These are phyloP conservation scores for Xylaria multiplex DNA, from an alignment of 2,329 filamentous ascomycete genomes.

Conservation along the genomic window DNA sequence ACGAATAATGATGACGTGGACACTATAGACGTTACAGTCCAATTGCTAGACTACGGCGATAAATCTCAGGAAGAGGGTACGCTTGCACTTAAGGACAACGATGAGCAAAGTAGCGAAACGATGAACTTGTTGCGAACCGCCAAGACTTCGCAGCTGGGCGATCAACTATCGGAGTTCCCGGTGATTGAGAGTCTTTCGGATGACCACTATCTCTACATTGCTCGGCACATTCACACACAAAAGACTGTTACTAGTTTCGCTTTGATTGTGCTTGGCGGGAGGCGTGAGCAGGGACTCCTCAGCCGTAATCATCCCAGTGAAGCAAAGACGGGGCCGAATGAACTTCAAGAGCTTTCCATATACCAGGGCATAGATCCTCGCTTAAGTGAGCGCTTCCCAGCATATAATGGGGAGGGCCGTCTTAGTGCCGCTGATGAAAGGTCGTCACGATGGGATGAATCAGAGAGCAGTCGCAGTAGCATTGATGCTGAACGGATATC, in stretches of 20 bases:
- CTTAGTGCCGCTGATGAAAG: not conserved
- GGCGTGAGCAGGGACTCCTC: not conserved
- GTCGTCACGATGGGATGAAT: not conserved
- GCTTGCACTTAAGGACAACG: not conserved
- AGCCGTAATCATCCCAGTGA: not conserved
- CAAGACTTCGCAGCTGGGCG: not conserved
- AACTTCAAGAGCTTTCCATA: not conserved
- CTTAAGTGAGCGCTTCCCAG: not conserved
- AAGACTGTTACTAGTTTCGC: slow-evolving; percentile 1
- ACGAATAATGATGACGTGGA: not conserved
- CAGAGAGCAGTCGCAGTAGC: not conserved
- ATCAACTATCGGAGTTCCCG: not conserved
- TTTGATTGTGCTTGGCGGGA: not conserved
- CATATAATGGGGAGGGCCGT: not conserved
- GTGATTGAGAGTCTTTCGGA: not conserved
- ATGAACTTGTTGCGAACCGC: not conserved
- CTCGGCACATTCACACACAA: slow-evolving; percentile 3
- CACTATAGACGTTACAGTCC: not conserved
- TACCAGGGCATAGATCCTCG: not conserved
- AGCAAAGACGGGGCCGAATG: not conserved
- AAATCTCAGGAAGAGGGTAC: not conserved
- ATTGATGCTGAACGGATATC: too few relatives aligned
- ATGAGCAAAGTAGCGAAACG: not conserved
- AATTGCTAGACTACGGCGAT: not conserved
- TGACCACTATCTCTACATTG: slow-evolving; percentile 2